Evolutionary conservation across 257 asterid genomes (phyloP), one percentile per base, ranked within the genome.

Genomic region (Scutellaria barbata): DNA sequence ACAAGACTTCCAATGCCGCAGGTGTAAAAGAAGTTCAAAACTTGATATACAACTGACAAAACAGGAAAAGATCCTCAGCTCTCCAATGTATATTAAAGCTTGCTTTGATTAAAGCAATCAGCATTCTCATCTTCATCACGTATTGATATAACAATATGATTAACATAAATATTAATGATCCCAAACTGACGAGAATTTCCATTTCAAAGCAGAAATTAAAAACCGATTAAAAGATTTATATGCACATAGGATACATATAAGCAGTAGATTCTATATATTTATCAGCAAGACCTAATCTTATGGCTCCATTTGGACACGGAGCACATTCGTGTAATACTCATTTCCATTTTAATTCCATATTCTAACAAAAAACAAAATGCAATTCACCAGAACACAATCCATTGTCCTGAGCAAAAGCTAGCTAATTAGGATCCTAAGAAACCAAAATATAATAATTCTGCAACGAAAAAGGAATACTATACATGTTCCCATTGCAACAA

Each of bases 361-460:
- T 30, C 35, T 30, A 30, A 30, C 35, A 30, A 30, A 30, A 30
- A 42, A 7, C 47, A 42, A 10, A 42, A 42, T 42, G 47, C 12
- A 25, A 30, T 39, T 37, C 2, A 63, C 71, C 61, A 37, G 52
- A 52, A 51, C 14, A 3, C 56, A 46, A 20, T 6, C 53, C 68
- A 47, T 67, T 50, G 10, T 5, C 51, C 61, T 59, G 51, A 67
- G 53, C 40, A n/a, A 57, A 60, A 42, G 11, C 12, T 42, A 8
- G 35, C 63, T 17, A 22, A 59, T 13, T 54, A 0, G 57, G 13
- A 30, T 20, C 60, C 61, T 52, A 25, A n/a, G 69, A 64, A 66
- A 17, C 60, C 17, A 56, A 46, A 60, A n/a, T 30, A 25, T 30
- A 4, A 30, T 30, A 4, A 30, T 30, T 30, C 35, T 30, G 35